Conservation (phyloP, 1,139 yeast species). For the Blastobotrys persicus region DNA sequence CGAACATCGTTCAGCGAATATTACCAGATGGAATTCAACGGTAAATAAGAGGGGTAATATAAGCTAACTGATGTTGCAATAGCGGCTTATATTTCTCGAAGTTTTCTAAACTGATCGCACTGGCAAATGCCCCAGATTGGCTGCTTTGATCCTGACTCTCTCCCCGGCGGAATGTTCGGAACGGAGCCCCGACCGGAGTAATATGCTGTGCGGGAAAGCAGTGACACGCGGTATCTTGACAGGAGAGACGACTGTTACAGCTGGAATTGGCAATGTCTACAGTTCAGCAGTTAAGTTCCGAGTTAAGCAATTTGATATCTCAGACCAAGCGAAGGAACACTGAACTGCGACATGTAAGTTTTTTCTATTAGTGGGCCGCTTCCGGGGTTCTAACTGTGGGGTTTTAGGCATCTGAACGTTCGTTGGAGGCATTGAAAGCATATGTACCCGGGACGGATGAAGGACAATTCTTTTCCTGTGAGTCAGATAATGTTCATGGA, state of each 20-base stretch:
- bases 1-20: too few relatives aligned
- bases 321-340: slow-evolving; percentile 71
- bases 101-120: too few relatives aligned
- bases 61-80: too few relatives aligned
- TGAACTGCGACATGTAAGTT: slow-evolving; percentile 53
- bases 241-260: background rate
- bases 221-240: background rate
- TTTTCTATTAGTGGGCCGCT: too few relatives aligned
- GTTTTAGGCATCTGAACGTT: slow-evolving; percentile 57
- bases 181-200: background rate
- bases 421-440: slow-evolving; percentile 50
- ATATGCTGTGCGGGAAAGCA: background rate
- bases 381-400: background rate
- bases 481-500: background rate
- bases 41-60: too few relatives aligned
- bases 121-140: too few relatives aligned
- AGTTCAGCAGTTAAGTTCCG: slow-evolving; percentile 40
- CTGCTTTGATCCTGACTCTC: too few relatives aligned
- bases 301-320: slow-evolving; percentile 55
- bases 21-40: too few relatives aligned
- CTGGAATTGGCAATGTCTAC: slow-evolving; percentile 22
- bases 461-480: slow-evolving; percentile 34
- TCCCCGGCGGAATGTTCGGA: background rate
- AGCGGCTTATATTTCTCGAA: too few relatives aligned
- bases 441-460: slow-evolving; percentile 32